phyloP scores from a whole-genome alignment of 208 protist species.

The Wallacemonas sp. region DNA sequence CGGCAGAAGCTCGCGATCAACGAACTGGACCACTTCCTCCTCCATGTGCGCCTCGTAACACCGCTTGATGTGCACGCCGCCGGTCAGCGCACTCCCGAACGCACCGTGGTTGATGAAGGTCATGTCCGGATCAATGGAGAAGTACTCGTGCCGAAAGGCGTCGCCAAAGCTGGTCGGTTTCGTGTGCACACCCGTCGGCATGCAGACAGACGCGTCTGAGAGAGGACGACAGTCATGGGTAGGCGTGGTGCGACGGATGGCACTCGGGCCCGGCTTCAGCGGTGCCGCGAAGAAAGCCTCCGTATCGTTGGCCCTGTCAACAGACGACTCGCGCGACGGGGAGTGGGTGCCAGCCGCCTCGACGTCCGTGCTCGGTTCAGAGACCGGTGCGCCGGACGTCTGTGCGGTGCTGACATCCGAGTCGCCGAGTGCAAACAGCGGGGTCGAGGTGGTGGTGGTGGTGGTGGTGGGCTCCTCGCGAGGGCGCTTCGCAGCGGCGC shows the following conservation, averaged over 20 bases:
- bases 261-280: neutral
- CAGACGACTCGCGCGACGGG: neutral
- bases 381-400: neutral
- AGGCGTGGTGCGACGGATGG: neutral
- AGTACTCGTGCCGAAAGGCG: conserved; percentile 58
- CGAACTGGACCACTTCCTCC: conserved; percentile 80
- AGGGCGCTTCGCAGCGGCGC: neutral
- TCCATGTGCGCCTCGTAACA: conserved; percentile 77
- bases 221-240: neutral
- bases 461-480: neutral
- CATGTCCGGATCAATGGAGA: conserved; percentile 67
- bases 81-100: conserved; percentile 79
- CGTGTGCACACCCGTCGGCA: neutral
- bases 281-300: neutral
- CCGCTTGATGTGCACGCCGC: conserved; percentile 76
- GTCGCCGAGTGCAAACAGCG: neutral
- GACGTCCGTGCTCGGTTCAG: neutral
- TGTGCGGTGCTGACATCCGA: neutral
- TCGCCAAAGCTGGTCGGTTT: conserved; percentile 39
- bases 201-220: neutral
- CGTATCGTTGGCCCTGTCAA: neutral
- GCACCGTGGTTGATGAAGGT: conserved; percentile 94
- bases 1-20: conserved; percentile 88
- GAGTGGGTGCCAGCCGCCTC: conserved; percentile 8
- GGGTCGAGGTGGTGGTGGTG: too few relatives aligned